Percentiles rank a stretch among this genome's conserved stretches.
Conservation (phyloP, 192 early-diverging fungal species). For the Thamnidium elegans region DNA sequence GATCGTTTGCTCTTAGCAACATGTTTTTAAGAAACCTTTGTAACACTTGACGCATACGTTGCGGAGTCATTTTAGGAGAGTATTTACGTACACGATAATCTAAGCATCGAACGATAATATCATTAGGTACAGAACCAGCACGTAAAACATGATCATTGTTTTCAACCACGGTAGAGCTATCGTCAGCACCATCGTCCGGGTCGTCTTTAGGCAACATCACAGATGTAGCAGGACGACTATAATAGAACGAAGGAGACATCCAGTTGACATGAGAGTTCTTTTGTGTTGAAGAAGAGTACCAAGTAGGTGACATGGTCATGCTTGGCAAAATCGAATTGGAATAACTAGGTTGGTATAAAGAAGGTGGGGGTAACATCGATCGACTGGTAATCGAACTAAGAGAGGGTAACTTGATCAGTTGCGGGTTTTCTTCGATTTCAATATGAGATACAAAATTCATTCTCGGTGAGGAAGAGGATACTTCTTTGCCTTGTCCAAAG, state of each 20-base stretch:
- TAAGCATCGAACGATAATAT: slow-evolving; percentile 29
- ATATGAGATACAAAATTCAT: slow-evolving; percentile 12
- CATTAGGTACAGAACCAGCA: slow-evolving; percentile 10
- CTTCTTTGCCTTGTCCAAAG: slow-evolving; percentile 1
- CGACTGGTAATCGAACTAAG: neutral
- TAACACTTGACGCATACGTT: slow-evolving; percentile 29
- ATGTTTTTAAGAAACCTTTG: slow-evolving; percentile 37
- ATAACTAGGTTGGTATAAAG: slow-evolving; percentile 29
- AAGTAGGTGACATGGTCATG: slow-evolving; percentile 37
- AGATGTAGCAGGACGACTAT: slow-evolving; percentile 28
- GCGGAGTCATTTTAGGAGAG: slow-evolving; percentile 34
- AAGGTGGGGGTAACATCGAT: slow-evolving; percentile 7
- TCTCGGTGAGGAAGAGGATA: neutral
- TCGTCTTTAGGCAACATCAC: slow-evolving; percentile 25
- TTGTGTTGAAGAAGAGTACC: slow-evolving; percentile 36
- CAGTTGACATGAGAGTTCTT: slow-evolving; percentile 27
- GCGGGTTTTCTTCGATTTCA: slow-evolving; percentile 9
- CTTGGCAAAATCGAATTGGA: slow-evolving; percentile 27
- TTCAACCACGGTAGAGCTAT: neutral
- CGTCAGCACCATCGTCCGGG: too few relatives aligned
- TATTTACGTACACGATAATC: slow-evolving; percentile 31
- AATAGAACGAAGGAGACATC: slow-evolving; percentile 42
- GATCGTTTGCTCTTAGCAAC: slow-evolving; percentile 23
- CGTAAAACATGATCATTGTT: neutral
- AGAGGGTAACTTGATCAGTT: neutral